These are phyloP conservation scores for Kodamaea kaohsiungensis DNA, from an alignment of 805 yeast genomes.

Conservation along the genomic window DNA sequence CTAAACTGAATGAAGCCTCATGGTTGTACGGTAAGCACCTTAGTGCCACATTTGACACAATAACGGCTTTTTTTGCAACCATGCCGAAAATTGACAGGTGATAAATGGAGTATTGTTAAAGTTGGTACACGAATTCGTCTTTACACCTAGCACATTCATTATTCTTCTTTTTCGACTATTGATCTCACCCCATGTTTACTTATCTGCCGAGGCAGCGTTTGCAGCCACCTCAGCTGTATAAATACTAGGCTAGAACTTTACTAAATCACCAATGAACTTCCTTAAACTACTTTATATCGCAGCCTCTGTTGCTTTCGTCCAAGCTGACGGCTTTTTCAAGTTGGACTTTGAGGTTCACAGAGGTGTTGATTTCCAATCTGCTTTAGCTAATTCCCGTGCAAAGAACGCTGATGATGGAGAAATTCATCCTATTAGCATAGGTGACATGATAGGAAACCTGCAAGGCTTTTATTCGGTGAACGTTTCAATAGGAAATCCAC, in stretches of 20 bases:
- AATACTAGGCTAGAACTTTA: too few relatives aligned
- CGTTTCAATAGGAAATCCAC: constrained; percentile 53
- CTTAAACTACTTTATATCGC: not conserved
- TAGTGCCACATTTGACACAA: too few relatives aligned
- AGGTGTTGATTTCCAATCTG: constrained; percentile 19
- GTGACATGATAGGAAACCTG: too few relatives aligned
- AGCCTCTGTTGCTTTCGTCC: not conserved
- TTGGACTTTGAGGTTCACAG: constrained; percentile 24
- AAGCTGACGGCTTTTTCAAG: constrained; percentile 21
- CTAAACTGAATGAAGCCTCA: too few relatives aligned
- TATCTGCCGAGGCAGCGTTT: not conserved
- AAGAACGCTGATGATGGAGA: constrained; percentile 11
- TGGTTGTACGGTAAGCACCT: too few relatives aligned
- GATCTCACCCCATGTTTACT: not conserved
- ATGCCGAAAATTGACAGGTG: too few relatives aligned
- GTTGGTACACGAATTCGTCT: too few relatives aligned
- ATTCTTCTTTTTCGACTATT: too few relatives aligned
- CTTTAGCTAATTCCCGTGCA: constrained; percentile 11
- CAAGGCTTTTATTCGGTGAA: constrained; percentile 16
- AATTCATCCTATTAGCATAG: not conserved
- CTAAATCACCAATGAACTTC: not conserved
- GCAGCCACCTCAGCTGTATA: not conserved
- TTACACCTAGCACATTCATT: too few relatives aligned
- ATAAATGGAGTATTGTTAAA: too few relatives aligned
- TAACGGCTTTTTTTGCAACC: too few relatives aligned